Conservation (phyloP, 768 basidiomycete genomes). For the Serendipita indica region DNA sequence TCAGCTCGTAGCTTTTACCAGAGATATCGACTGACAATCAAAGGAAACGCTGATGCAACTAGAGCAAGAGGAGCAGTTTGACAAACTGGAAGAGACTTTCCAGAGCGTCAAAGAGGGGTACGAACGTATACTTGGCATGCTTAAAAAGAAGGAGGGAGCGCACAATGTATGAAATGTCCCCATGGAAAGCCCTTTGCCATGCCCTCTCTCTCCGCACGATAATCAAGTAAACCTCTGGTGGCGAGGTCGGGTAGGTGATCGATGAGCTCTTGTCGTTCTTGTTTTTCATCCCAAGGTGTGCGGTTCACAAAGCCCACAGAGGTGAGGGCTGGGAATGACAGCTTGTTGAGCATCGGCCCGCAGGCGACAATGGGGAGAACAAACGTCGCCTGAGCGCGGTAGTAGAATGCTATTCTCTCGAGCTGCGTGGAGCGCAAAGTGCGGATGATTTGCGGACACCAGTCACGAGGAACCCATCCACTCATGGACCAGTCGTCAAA, state of each 20-base stretch:
- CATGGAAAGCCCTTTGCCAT: neutral
- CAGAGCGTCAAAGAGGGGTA: slow-evolving; percentile 78
- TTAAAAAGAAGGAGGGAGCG: slow-evolving; percentile 16
- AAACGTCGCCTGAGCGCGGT: neutral
- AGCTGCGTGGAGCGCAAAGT: neutral
- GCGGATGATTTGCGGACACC: neutral
- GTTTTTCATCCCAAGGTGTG: neutral
- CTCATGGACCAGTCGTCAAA: slow-evolving; percentile 1
- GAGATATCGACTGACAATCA: neutral
- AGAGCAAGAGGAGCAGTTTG: slow-evolving; percentile 70
- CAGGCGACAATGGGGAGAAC: neutral
- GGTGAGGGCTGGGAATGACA: neutral
- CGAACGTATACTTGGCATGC: slow-evolving; percentile 50
- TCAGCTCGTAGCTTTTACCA: neutral
- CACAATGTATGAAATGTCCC: neutral
- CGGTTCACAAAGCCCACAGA: neutral
- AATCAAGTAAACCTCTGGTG: neutral
- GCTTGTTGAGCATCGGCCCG: neutral
- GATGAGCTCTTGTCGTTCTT: neutral
- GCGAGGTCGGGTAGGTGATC: neutral
- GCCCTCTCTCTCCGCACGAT: neutral
- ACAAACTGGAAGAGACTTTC: slow-evolving; percentile 89
- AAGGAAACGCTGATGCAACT: slow-evolving; percentile 82
- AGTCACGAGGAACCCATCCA: neutral
- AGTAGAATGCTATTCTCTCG: neutral